Evolutionary conservation across 768 basidiomycete species (phyloP).

Genomic region (Chiua virens): DNA sequence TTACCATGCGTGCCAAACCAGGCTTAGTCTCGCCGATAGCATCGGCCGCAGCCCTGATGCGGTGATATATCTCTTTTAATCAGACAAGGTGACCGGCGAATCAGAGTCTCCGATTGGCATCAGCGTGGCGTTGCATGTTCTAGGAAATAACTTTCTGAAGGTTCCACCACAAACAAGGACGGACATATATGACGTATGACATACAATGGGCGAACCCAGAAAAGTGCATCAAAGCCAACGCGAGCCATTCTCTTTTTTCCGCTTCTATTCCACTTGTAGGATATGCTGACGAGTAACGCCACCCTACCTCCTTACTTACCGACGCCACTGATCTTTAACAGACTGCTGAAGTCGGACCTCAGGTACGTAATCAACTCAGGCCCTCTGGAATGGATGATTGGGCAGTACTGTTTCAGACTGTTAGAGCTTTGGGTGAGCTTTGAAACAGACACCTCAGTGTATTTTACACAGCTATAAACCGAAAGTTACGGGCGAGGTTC

Average conservation of each 20-base stretch:
- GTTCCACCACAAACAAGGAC: neutral
- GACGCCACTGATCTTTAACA: conserved; percentile 14
- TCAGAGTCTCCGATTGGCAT: neutral
- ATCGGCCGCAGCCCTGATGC: conserved; percentile 20
- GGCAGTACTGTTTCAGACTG: neutral
- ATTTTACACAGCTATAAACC: neutral
- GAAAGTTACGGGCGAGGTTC: neutral
- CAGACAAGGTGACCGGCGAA: conserved; percentile 1
- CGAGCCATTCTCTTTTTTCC: neutral
- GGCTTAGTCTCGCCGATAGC: conserved; percentile 9
- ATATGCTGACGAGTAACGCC: neutral
- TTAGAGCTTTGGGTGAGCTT: neutral
- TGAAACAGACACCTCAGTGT: no score
- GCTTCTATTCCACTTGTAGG: neutral
- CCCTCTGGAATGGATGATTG: neutral
- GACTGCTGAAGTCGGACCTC: neutral
- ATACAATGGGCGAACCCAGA: neutral
- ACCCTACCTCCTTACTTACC: conserved; percentile 6
- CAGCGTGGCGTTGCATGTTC: neutral
- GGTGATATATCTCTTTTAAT: conserved; percentile 3
- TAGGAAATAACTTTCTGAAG: neutral
- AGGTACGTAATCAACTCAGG: conserved; percentile 11
- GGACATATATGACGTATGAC: conserved; percentile 2
- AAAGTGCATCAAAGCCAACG: conserved; percentile 4
- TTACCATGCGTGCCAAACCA: conserved; percentile 5